These are phyloP conservation scores for Coemansia sp. DNA, from an alignment of 192 early-diverging fungal genomes.

Conservation along the genomic window DNA sequence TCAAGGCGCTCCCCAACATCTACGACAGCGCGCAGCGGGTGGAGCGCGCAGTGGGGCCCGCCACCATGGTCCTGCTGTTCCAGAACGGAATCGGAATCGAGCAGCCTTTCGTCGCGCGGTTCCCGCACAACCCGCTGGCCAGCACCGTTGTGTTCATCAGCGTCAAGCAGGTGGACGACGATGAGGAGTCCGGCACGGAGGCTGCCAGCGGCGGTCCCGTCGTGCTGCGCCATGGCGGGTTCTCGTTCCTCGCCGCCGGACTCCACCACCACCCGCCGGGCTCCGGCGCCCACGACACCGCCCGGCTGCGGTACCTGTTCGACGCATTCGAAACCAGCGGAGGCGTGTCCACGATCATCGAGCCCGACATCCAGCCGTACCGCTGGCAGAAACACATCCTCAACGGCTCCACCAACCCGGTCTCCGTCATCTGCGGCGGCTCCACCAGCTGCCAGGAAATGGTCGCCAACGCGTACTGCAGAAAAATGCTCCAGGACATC, in stretches of 20 bases:
- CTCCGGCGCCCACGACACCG: background rate
- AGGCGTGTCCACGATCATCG: conserved; percentile 42
- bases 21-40: conserved; percentile 43
- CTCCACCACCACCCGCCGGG: conserved; percentile 12
- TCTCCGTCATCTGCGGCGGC: conserved; percentile 46
- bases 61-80: conserved; percentile 41
- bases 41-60: conserved; percentile 10
- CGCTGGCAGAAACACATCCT: conserved; percentile 55
- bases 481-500: conserved; percentile 29
- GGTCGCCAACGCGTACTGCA: conserved; percentile 28
- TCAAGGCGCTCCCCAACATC: conserved; percentile 52
- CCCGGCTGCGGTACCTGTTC: conserved; percentile 29
- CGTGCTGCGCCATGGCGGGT: conserved; percentile 40
- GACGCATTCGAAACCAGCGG: conserved; percentile 20
- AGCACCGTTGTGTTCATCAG: conserved; percentile 48
- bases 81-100: conserved; percentile 51
- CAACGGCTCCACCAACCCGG: conserved; percentile 50
- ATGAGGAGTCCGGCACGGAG: background rate
- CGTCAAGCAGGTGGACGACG: conserved; percentile 28
- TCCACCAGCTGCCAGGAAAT: conserved; percentile 46
- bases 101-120: conserved; percentile 30
- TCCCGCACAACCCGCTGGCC: conserved; percentile 25
- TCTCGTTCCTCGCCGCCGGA: conserved; percentile 44
- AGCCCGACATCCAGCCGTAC: conserved; percentile 49
- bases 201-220: background rate